Percentiles rank a stretch among this genome's conserved stretches.
phyloP scores from a whole-genome alignment of 176 grass and related monocot species.

The Ensete ventricosum region DNA sequence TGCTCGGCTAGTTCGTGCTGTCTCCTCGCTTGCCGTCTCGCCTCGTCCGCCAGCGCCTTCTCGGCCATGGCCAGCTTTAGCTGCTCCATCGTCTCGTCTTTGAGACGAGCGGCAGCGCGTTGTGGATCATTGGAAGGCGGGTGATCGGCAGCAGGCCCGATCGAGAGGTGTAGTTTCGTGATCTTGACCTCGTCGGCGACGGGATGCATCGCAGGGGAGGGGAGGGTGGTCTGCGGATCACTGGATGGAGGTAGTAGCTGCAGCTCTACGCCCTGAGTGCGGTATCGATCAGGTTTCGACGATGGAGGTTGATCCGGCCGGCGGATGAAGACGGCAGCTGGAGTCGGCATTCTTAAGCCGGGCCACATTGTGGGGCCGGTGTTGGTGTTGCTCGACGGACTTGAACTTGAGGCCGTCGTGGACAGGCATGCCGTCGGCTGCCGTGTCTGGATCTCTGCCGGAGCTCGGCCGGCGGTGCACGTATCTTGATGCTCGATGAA shows the following conservation, averaged over 20 bases:
- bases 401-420: slow-evolving; percentile 21
- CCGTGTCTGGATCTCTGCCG: neutral
- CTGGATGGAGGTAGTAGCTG: slow-evolving; percentile 10
- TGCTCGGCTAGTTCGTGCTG: slow-evolving; percentile 25
- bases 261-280: slow-evolving; percentile 1
- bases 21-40: slow-evolving; percentile 16
- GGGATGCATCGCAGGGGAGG: neutral
- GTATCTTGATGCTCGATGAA: slow-evolving; percentile 30
- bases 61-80: slow-evolving; percentile 12
- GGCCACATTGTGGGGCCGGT: slow-evolving; percentile 14
- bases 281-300: neutral
- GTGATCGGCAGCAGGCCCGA: neutral
- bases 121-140: neutral
- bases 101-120: no score
- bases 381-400: slow-evolving; percentile 24
- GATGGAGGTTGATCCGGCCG: neutral
- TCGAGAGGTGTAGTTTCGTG: slow-evolving; percentile 17
- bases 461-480: slow-evolving; percentile 12
- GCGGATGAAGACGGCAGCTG: neutral
- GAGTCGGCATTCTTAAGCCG: slow-evolving; percentile 2
- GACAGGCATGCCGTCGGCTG: slow-evolving; percentile 17
- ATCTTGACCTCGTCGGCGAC: neutral
- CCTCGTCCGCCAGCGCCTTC: slow-evolving; percentile 16
- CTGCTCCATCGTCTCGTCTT: slow-evolving; percentile 8
- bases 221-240: neutral